These are phyloP conservation scores for Gentiana dahurica DNA, from an alignment of 257 asterid genomes.

Conservation along the genomic window DNA sequence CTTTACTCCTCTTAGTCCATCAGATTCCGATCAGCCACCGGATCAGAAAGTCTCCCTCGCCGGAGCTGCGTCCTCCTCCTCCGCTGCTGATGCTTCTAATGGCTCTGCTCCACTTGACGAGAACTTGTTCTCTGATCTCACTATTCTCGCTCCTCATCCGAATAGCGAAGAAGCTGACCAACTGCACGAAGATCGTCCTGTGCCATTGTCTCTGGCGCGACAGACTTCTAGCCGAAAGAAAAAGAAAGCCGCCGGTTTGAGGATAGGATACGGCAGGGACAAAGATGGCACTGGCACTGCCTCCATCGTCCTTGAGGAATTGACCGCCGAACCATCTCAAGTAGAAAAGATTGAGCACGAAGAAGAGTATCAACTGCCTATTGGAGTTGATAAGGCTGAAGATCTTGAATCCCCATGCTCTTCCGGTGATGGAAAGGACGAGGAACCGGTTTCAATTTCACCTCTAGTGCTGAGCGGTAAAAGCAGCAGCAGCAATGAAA, in stretches of 20 bases:
- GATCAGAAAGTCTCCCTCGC: background rate
- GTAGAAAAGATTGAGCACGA: background rate
- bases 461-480: background rate
- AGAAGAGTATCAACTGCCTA: background rate
- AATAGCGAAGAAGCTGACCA: constrained; percentile 2
- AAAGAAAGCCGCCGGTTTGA: constrained; percentile 31
- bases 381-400: background rate
- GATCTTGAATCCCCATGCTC: background rate
- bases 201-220: constrained; percentile 5
- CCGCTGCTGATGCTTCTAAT: background rate
- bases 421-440: too few species aligned
- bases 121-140: constrained; percentile 43
- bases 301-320: constrained; percentile 5
- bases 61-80: background rate
- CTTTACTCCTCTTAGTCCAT: constrained; percentile 15
- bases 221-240: constrained; percentile 23
- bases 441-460: background rate
- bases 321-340: constrained; percentile 3
- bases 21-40: background rate
- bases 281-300: background rate
- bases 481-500: background rate
- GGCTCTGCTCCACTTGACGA: constrained; percentile 27
- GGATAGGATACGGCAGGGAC: constrained; percentile 44
- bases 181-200: background rate
- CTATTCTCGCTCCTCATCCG: constrained; percentile 14